Evolutionary conservation across 1,284 basidiomycete genomes (phyloP).

Genomic region (Heterobasidion annosum): DNA sequence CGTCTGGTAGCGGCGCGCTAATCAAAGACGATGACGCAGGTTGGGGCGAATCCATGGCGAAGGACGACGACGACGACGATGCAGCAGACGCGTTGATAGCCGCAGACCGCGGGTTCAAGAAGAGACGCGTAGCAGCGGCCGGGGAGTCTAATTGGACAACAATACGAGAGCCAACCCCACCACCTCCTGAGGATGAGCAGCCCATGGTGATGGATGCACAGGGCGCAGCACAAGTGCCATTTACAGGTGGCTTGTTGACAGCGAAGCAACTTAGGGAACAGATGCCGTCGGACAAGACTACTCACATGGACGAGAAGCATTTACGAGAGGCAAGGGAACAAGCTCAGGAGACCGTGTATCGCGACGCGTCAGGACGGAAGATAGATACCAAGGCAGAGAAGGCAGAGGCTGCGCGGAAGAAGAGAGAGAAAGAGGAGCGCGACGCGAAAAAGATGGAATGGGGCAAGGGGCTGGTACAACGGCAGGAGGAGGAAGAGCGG

Average conservation of each 20-base stretch:
- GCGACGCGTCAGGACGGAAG: constrained; percentile 81
- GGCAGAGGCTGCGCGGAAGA: constrained; percentile 73
- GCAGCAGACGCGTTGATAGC: constrained; percentile 51
- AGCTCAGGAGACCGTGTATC: constrained; percentile 89
- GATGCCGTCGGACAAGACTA: constrained; percentile 30
- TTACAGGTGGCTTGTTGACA: constrained; percentile 72
- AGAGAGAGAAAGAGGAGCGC: constrained; percentile 73
- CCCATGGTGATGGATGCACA: constrained; percentile 48
- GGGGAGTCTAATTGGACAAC: constrained; percentile 52
- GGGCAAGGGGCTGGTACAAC: constrained; percentile 91
- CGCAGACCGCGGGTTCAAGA: constrained; percentile 69
- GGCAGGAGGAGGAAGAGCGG: constrained; percentile 64
- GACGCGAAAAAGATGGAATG: constrained; percentile 92
- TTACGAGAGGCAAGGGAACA: constrained; percentile 38
- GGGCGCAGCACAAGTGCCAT: constrained; percentile 30
- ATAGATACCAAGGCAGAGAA: constrained; percentile 82
- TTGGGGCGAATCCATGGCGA: constrained; percentile 42
- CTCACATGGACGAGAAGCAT: constrained; percentile 19
- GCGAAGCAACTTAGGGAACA: constrained; percentile 55
- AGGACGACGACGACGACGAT: constrained; percentile 45
- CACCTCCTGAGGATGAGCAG: constrained; percentile 58
- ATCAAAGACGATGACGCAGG: constrained; percentile 66
- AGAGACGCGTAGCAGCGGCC: constrained; percentile 36
- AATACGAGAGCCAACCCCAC: constrained; percentile 38
- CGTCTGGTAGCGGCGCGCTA: constrained; percentile 22